phyloP scores from a whole-genome alignment of 2,329 filamentous ascomycete species.

The Colletotrichum noveboracense region DNA sequence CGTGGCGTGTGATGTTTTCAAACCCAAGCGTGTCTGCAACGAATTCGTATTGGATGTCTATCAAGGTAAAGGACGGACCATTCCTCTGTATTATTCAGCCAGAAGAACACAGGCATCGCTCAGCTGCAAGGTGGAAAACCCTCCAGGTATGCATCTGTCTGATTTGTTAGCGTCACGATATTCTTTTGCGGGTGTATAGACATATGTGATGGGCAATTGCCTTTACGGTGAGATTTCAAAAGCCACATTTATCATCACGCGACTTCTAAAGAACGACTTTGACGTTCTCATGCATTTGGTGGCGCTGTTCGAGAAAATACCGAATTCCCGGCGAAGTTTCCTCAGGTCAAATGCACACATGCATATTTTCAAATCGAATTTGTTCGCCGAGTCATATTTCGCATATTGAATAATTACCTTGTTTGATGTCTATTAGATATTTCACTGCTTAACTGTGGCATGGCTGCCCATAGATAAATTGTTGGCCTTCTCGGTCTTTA shows the following conservation, averaged over 20 bases:
- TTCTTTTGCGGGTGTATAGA: background rate
- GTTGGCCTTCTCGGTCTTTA: background rate
- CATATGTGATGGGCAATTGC: background rate
- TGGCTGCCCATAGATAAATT: background rate
- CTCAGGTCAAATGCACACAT: background rate
- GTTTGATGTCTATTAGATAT: background rate
- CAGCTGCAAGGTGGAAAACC: background rate
- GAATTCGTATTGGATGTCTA: background rate
- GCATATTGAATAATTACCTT: background rate
- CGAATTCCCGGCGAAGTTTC: background rate
- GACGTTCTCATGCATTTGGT: background rate
- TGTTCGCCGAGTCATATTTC: background rate
- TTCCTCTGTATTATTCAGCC: background rate
- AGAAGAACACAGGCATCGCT: background rate
- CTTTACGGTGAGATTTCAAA: background rate
- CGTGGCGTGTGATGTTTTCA: background rate
- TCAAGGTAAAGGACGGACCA: background rate
- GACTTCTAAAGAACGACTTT: background rate
- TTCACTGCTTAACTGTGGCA: fast-evolving
- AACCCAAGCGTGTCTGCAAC: background rate
- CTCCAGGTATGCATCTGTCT: background rate
- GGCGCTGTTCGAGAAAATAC: background rate
- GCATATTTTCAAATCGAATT: background rate
- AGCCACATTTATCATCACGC: background rate
- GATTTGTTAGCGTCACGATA: background rate